phyloP scores from a whole-genome alignment of 2,329 filamentous ascomycete species.

The Aspergillus fumigatus region DNA sequence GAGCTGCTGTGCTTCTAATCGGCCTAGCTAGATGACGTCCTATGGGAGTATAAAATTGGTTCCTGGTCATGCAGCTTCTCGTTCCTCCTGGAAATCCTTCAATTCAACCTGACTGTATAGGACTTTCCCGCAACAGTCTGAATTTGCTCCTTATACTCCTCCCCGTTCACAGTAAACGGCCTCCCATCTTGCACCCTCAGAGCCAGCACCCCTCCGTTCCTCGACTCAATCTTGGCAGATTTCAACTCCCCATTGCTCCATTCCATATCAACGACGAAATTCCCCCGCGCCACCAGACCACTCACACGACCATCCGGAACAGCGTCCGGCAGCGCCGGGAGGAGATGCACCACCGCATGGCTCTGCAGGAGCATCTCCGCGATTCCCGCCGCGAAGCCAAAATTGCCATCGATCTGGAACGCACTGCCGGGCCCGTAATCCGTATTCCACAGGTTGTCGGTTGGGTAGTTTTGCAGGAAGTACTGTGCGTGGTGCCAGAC shows the following conservation, averaged over 20 bases:
- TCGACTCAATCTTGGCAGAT: slow-evolving; percentile 8
- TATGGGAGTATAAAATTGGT: too few relatives aligned
- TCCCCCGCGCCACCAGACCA: slow-evolving; percentile 31
- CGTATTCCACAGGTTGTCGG: slow-evolving; percentile 11
- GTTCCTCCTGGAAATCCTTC: too few relatives aligned
- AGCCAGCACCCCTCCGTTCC: not conserved
- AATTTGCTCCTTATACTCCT: not conserved
- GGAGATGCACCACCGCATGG: slow-evolving; percentile 26
- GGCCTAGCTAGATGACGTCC: too few relatives aligned
- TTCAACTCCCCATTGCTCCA: slow-evolving; percentile 23
- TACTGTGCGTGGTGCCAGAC: slow-evolving; percentile 35
- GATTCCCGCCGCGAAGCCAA: slow-evolving; percentile 43
- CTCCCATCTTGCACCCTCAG: slow-evolving; percentile 4
- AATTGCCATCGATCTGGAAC: slow-evolving; percentile 49
- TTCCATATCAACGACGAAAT: slow-evolving; percentile 31
- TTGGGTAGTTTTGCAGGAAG: slow-evolving; percentile 5
- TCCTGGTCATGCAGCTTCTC: too few relatives aligned
- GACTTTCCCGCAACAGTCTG: not conserved
- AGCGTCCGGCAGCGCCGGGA: slow-evolving; percentile 31
- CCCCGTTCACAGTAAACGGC: slow-evolving; percentile 1
- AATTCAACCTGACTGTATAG: not conserved
- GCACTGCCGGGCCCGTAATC: slow-evolving; percentile 19
- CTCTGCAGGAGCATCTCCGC: slow-evolving; percentile 43
- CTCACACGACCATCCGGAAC: slow-evolving; percentile 28
- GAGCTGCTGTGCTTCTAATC: too few relatives aligned